Evolutionary conservation across 2,329 filamentous ascomycete species (phyloP), one percentile per base, ranked within the genome.

Genomic region (Xylaria sp.): DNA sequence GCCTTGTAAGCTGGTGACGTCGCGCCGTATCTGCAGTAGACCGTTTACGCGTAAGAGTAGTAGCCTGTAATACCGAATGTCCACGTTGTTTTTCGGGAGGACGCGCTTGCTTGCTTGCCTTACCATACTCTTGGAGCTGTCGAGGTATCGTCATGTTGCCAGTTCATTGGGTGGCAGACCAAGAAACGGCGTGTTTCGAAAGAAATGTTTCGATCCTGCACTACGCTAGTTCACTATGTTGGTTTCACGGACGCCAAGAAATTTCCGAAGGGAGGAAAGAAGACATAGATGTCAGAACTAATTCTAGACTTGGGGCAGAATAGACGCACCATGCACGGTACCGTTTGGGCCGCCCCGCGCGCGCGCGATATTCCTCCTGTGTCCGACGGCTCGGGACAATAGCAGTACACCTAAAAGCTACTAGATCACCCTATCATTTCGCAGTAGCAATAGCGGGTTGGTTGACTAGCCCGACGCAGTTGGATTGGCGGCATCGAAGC

Each of bases 371-470:
- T 20, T 20, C 15, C 6, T n/a, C 13, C 22, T 20, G n/a, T 17
- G 13, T 50, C 36, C 36, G 36, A 29, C 10, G 20, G 5, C 36
- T 22, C 33, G n/a, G 53, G 36, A 55, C 42, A 9, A 55, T 13
- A 39, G 13, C 33, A 25, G 33, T 54, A n/a, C 36, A 36, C 53
- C 36, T 29, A n/a, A 20, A n/a, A 22, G 9, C 13, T n/a, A n/a
- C 36, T 29, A 13, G 53, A 55, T 55, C n/a, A 36, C 31, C 50
- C 50, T 33, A 33, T 9, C 50, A 22, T 54, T 54, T 25, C 36
- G 17, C 15, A 25, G 11, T n/a, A 55, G 11, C 13, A 55, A 38
- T 50, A 31, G 51, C 51, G 51, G 33, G 31, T 31, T 51, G 7
- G 10, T 20, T 13, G 47, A 31, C 15, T 20, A 2, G 42, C 29